Evolutionary conservation across 1,139 yeast species (phyloP), one percentile per base, ranked within the genome.

Genomic region (Saccharomyces hybrid): DNA sequence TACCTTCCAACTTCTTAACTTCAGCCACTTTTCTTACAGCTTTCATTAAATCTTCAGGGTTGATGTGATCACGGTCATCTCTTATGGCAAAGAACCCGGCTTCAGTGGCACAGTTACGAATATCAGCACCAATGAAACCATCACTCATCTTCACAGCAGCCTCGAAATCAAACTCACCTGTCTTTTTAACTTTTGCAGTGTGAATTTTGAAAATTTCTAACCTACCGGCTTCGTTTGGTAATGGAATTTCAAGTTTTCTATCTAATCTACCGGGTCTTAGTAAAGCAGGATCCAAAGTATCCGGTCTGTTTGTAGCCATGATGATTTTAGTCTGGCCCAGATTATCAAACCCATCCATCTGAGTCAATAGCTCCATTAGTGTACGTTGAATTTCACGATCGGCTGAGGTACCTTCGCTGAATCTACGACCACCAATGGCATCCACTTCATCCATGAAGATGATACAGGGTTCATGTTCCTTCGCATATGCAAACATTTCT

Each of bases 281-380:
- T 64, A 95, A 78, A 2, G 99, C 99, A n/a, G 99, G 99, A 72
- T 95, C 99, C 61, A 95, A 79, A 9, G 99, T 93, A 71, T 95
- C 99, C 11, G 99, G 99, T 74, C 99, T 83, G 72, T 95, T 95
- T 27, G 99, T 95, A 41, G 99, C 99, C 99, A 95, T 95, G 65
- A 95, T 95, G 54, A 95, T 91, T 76, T 95, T 95, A 2, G 99
- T 95, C 73, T 90, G 96, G 41, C 99, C 99, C 66, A 95, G 79
- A 56, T 90, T 87, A 71, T 95, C 99, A 71, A 95, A 95, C 59
- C 99, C 99, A 71, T 95, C 99, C 99, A 95, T 91, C 73, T 93
- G 99, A 69, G 93, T 93, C 65, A 95, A 80, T 69, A 95, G 78
- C 74, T 95, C 99, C 99, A 95, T 93, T 70, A 95, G 78, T 2